These are phyloP conservation scores for Acanthamoeba lenticulata DNA, from an alignment of 208 protist species.

Conservation along the genomic window DNA sequence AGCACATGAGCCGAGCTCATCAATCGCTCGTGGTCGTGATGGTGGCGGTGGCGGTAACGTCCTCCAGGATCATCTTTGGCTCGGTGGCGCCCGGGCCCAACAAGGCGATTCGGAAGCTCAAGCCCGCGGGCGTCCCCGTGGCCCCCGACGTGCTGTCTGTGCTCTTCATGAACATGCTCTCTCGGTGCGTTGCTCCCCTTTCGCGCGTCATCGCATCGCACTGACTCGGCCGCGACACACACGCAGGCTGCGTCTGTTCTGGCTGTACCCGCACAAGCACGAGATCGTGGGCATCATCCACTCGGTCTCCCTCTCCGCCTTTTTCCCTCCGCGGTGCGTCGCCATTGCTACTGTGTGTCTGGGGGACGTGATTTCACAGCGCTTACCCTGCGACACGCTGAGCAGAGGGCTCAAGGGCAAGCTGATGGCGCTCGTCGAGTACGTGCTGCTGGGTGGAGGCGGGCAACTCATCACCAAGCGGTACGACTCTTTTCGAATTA, in stretches of 20 bases:
- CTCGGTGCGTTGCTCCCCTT: background rate
- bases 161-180: background rate
- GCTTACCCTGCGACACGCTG: no score
- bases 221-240: background rate
- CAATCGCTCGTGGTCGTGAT: no score
- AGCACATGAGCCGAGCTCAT: no score
- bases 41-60: background rate
- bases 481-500: background rate
- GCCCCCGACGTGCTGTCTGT: background rate
- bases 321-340: background rate
- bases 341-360: background rate
- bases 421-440: background rate
- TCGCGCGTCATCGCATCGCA: background rate
- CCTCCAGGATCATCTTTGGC: background rate
- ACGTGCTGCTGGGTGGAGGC: background rate
- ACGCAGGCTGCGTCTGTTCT: background rate
- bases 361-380: background rate
- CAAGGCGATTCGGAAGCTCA: background rate
- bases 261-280: constrained; percentile 19
- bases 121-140: background rate
- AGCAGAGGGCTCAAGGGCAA: background rate
- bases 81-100: background rate
- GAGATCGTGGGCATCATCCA: constrained; percentile 4
- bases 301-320: background rate
- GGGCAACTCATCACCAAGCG: background rate